A percentile compares a stretch with the other conserved stretches of the same genome.
Conservation (phyloP, 1,139 yeast species). For the Spathaspora sp. region DNA sequence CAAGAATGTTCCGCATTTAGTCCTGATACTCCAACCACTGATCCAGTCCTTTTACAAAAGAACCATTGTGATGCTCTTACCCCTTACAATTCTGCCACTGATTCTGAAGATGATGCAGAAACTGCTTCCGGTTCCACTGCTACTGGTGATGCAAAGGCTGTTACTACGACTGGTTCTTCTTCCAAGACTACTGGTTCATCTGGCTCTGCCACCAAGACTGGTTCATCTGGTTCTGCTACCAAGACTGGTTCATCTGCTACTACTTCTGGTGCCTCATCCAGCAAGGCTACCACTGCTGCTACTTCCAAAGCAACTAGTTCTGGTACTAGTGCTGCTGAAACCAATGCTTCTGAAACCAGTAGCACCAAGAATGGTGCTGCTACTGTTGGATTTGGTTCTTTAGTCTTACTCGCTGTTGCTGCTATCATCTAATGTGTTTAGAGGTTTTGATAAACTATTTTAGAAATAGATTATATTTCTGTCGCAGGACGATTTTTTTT, state of each 20-base stretch:
- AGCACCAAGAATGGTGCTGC: slow-evolving; percentile 2
- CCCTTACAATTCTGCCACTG: slow-evolving; percentile 1
- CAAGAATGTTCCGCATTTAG: slow-evolving; percentile 3
- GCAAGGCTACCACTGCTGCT: neutral
- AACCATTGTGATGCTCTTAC: slow-evolving; percentile 4
- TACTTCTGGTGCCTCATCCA: neutral
- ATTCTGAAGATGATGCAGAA: too few relatives aligned
- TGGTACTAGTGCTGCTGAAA: neutral
- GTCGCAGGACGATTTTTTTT: slow-evolving; percentile 3
- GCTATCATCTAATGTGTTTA: slow-evolving; percentile 4
- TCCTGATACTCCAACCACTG: slow-evolving; percentile 5
- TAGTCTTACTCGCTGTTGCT: neutral
- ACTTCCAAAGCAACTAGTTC: neutral
- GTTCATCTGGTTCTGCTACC: neutral
- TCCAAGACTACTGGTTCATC: neutral
- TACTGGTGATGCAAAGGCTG: neutral
- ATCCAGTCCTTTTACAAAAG: slow-evolving; percentile 3
- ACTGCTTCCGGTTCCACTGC: neutral
- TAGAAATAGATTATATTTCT: neutral
- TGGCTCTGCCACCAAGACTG: neutral
- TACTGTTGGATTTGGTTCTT: slow-evolving; percentile 1
- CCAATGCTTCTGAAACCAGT: slow-evolving; percentile 2
- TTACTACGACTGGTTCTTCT: neutral
- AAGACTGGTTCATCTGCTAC: neutral
- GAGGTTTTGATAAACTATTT: neutral